A percentile compares a stretch with the other conserved stretches of the same genome.
These are phyloP conservation scores for Sporothrix protearum DNA, from an alignment of 2,329 filamentous ascomycete species.

Conservation along the genomic window DNA sequence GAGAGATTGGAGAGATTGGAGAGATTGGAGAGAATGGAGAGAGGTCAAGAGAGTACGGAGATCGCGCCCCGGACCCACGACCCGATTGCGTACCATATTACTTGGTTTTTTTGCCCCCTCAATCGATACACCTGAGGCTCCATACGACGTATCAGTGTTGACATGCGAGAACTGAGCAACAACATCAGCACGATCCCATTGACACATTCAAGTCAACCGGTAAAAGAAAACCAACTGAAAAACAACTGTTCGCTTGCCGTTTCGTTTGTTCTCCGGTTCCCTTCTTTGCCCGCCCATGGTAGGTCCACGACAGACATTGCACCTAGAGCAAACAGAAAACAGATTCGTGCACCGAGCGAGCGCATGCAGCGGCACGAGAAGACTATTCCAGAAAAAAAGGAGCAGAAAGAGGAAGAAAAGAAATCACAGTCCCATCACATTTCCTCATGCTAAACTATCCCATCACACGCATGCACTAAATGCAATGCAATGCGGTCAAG, in stretches of 20 bases:
- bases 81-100: not conserved
- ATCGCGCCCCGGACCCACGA: conserved; percentile 11
- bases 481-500: not conserved
- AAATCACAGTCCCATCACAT: not conserved
- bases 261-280: not conserved
- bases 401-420: not conserved
- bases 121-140: not conserved
- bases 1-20: not conserved
- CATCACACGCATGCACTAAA: not conserved
- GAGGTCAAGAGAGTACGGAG: conserved; percentile 9
- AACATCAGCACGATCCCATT: not conserved
- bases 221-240: not conserved
- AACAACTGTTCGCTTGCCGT: not conserved
- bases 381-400: not conserved
- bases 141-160: not conserved
- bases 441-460: not conserved
- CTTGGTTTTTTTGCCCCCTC: not conserved
- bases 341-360: not conserved
- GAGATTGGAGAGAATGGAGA: not conserved
- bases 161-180: not conserved
- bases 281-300: not conserved
- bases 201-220: not conserved
- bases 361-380: not conserved
- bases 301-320: not conserved
- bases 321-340: not conserved